Conservation (phyloP, 257 asterid genomes). For the Salvia splendens region DNA sequence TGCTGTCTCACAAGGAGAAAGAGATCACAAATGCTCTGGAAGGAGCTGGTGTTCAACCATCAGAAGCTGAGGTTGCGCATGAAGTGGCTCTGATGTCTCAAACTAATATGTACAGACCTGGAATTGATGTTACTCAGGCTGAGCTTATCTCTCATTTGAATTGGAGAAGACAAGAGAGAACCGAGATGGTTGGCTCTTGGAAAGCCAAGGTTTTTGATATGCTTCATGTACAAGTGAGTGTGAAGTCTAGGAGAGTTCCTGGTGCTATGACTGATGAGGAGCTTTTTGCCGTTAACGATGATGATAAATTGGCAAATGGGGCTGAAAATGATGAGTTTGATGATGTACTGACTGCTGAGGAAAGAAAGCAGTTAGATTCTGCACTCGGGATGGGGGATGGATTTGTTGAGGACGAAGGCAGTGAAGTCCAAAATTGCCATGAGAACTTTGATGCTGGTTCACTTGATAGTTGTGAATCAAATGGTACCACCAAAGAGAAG, state of each 20-base stretch:
- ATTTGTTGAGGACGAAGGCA: conserved; percentile 69
- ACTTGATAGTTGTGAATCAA: conserved; percentile 70
- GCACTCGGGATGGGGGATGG: conserved; percentile 87
- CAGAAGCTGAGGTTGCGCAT: conserved; percentile 95
- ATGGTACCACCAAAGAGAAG: conserved; percentile 77
- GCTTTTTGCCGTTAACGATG: conserved; percentile 83
- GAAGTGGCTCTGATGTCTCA: conserved; percentile 99
- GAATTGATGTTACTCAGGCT: conserved; percentile 97
- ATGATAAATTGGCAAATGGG: conserved; percentile 62
- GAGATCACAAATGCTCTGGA: conserved; percentile 94
- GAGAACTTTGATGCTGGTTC: conserved; percentile 67
- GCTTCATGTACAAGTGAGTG: conserved; percentile 94
- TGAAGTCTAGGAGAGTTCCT: conserved; percentile 97
- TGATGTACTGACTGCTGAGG: conserved; percentile 95
- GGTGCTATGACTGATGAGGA: conserved; percentile 99
- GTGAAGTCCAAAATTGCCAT: conserved; percentile 67
- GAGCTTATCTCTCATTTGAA: conserved; percentile 89
- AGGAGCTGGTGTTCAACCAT: conserved; percentile 93
- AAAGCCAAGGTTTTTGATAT: conserved; percentile 93
- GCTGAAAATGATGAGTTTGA: conserved; percentile 67
- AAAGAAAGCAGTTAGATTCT: conserved; percentile 86
- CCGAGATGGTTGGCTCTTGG: conserved; percentile 96
- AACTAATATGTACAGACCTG: conserved; percentile 98
- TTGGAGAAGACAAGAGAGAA: conserved; percentile 97
- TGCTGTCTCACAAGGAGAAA: conserved; percentile 91